phyloP scores from a whole-genome alignment of 257 asterid species.

The Nicotiana sylvestris region DNA sequence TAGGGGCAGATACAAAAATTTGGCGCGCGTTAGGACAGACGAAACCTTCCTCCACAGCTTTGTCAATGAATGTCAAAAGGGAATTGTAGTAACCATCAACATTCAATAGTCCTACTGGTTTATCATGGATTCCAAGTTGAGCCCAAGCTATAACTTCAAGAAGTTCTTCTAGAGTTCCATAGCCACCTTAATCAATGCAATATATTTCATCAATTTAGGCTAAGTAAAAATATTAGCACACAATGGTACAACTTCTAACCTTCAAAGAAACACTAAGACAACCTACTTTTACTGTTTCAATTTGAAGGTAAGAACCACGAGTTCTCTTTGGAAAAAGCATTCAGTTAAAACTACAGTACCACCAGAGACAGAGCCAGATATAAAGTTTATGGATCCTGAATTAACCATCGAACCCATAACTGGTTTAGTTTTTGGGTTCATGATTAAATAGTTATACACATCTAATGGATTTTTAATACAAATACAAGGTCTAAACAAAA shows the following conservation, averaged over 20 bases:
- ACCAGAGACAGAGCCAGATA: too few relatives aligned
- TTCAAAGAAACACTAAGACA: neutral
- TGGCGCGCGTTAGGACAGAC: slow-evolving; percentile 35
- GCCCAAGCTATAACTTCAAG: slow-evolving; percentile 44
- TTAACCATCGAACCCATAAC: too few relatives aligned
- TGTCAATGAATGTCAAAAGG: slow-evolving; percentile 29
- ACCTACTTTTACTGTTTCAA: neutral
- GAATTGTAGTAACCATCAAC: slow-evolving; percentile 38
- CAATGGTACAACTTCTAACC: neutral
- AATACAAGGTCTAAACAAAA: too few relatives aligned
- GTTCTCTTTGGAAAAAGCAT: neutral
- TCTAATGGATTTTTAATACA: too few relatives aligned
- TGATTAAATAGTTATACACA: too few relatives aligned
- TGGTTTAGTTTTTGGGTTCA: too few relatives aligned
- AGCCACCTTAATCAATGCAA: slow-evolving; percentile 25
- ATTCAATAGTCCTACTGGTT: slow-evolving; percentile 39
- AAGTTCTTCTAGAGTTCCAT: slow-evolving; percentile 42
- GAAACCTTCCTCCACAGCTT: slow-evolving; percentile 42
- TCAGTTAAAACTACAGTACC: neutral
- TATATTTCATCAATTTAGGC: too few relatives aligned
- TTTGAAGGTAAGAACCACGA: neutral
- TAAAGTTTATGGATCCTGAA: too few relatives aligned
- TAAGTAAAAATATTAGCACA: too few relatives aligned
- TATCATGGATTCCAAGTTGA: slow-evolving; percentile 42
- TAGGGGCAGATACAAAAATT: slow-evolving; percentile 37